These are phyloP conservation scores for Magnolia kwangsiensis DNA, from an alignment of 164 flowering plant genomes.

Conservation along the genomic window DNA sequence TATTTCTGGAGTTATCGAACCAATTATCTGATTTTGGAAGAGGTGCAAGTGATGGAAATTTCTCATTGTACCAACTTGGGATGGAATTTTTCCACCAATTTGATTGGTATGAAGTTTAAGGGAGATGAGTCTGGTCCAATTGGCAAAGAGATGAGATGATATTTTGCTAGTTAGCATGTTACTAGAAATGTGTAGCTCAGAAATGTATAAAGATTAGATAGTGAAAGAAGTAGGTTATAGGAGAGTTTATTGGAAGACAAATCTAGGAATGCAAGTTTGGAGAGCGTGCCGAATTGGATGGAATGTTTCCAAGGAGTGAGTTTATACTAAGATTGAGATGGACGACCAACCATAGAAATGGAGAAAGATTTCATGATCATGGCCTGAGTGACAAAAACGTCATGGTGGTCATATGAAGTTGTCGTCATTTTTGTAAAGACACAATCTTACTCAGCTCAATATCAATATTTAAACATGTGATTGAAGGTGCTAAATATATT, in stretches of 20 bases:
- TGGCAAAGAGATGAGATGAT: slow-evolving; percentile 15
- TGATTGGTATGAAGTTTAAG: slow-evolving; percentile 11
- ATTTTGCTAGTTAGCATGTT: slow-evolving; percentile 15
- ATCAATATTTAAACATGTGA: no score
- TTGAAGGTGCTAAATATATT: no score
- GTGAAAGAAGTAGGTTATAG: slow-evolving; percentile 22
- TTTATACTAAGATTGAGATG: slow-evolving; percentile 14
- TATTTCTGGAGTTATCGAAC: slow-evolving; percentile 36
- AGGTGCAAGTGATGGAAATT: neutral
- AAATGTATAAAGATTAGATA: slow-evolving; percentile 20
- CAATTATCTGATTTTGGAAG: slow-evolving; percentile 29
- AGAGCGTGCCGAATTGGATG: neutral
- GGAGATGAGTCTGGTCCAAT: slow-evolving; percentile 9
- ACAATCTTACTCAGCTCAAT: no score
- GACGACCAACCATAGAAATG: neutral
- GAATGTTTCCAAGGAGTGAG: slow-evolving; percentile 16
- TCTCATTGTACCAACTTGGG: slow-evolving; percentile 25
- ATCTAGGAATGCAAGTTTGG: neutral
- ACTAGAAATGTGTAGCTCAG: slow-evolving; percentile 16
- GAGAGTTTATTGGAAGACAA: slow-evolving; percentile 6
- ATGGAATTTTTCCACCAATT: slow-evolving; percentile 19
- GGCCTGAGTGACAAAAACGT: no score
- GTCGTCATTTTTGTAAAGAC: no score
- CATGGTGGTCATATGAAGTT: no score
- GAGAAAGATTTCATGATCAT: no score